These are phyloP conservation scores for Aspergillus sp. DNA, from an alignment of 2,329 filamentous ascomycete species.

Conservation along the genomic window DNA sequence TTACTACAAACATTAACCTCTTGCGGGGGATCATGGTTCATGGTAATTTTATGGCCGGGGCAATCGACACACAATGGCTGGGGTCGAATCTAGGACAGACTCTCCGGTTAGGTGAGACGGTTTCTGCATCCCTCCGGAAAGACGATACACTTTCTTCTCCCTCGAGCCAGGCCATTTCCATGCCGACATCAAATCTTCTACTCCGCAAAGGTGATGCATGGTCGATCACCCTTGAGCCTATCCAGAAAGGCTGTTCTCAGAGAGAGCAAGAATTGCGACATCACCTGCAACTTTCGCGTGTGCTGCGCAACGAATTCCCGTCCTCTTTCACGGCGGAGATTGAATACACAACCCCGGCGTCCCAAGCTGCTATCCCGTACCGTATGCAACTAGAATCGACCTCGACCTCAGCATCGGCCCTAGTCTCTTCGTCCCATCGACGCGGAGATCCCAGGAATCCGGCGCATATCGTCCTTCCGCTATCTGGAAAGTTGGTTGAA, in stretches of 20 bases:
- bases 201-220: constrained; percentile 56
- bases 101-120: constrained; percentile 26
- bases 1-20: constrained; percentile 53
- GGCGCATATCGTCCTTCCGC: constrained; percentile 49
- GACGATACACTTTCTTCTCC: not conserved
- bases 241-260: constrained; percentile 7
- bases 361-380: constrained; percentile 32
- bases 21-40: constrained; percentile 49
- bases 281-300: constrained; percentile 48
- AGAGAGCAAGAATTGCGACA: constrained; percentile 29
- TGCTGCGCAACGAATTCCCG: constrained; percentile 57
- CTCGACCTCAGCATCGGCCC: constrained; percentile 39
- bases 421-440: constrained; percentile 37
- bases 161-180: constrained; percentile 9
- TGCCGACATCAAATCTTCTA: constrained; percentile 35
- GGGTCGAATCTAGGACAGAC: constrained; percentile 42
- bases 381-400: constrained; percentile 42
- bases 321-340: constrained; percentile 48
- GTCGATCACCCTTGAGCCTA: constrained; percentile 44
- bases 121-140: constrained; percentile 14
- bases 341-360: constrained; percentile 38
- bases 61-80: constrained; percentile 53
- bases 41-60: constrained; percentile 42
- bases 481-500: constrained; percentile 55
- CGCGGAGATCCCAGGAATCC: constrained; percentile 46